These are phyloP conservation scores for Quercus agrifolia DNA, from an alignment of 306 rosid species.

Conservation along the genomic window DNA sequence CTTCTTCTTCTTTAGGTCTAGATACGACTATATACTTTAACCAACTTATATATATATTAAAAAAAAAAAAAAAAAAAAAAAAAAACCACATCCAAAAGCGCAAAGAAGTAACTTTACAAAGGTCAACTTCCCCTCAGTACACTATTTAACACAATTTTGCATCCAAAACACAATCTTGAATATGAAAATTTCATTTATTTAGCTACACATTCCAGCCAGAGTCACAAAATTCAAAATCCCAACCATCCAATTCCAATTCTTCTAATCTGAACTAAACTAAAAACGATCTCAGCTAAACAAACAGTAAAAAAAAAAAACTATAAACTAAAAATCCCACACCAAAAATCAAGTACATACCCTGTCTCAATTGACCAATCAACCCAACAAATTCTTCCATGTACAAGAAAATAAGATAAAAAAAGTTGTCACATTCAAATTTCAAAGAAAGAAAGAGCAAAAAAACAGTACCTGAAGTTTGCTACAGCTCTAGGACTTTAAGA, in stretches of 20 bases:
- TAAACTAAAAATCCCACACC: background rate
- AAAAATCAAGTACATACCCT: background rate
- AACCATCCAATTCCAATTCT: background rate
- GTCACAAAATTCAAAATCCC: background rate
- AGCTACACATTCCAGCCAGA: background rate
- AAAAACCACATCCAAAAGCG: too few species aligned
- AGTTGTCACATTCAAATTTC: background rate
- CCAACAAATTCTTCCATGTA: background rate
- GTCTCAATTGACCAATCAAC: background rate
- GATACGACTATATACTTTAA: too few species aligned
- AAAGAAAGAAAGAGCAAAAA: background rate
- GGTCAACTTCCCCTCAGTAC: too few species aligned
- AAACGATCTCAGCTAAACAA: background rate
- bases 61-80: too few species aligned
- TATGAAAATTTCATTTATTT: background rate
- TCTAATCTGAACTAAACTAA: background rate
- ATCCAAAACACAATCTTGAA: too few species aligned
- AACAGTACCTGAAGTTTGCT: background rate
- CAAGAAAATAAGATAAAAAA: conserved; percentile 7
- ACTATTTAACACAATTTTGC: too few species aligned
- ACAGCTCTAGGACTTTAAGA: too few species aligned
- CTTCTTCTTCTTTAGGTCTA: too few species aligned
- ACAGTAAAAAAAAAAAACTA: background rate
- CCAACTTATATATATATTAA: too few species aligned
- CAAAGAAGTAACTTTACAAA: too few species aligned